Percentiles rank a stretch among this genome's conserved stretches.
Evolutionary conservation across 2,329 filamentous ascomycete species (phyloP).

Genomic region (Allantophomopsis cytisporea): DNA sequence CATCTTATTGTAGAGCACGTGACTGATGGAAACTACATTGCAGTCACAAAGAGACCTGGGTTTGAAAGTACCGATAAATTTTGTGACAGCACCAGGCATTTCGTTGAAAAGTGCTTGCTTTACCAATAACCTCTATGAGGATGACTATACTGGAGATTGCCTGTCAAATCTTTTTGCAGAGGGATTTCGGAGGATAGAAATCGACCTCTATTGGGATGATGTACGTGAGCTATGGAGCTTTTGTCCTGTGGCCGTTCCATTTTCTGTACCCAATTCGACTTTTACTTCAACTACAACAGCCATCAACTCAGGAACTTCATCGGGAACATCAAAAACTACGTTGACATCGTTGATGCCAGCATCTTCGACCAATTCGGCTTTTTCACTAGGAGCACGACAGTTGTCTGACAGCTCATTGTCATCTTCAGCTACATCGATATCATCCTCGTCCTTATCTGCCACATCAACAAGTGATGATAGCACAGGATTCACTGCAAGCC

Average conservation of each 20-base stretch:
- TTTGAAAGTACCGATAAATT: conserved; percentile 47
- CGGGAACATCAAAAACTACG: conserved; percentile 1
- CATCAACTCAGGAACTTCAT: conserved; percentile 7
- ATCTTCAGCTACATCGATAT: not conserved
- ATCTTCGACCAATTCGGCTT: not conserved
- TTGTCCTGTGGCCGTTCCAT: conserved; percentile 41
- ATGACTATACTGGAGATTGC: conserved; percentile 34
- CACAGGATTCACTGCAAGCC: conserved; percentile 3
- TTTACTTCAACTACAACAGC: conserved; percentile 11
- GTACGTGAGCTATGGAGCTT: conserved; percentile 39
- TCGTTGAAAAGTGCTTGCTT: conserved; percentile 47
- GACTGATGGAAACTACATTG: not conserved
- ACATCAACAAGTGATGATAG: conserved; percentile 1
- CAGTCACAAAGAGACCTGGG: conserved; percentile 48
- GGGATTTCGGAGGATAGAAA: conserved; percentile 41
- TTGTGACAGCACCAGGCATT: conserved; percentile 40
- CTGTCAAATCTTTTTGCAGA: conserved; percentile 47
- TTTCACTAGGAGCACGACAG: not conserved
- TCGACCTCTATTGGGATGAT: conserved; percentile 53
- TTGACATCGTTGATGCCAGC: not conserved
- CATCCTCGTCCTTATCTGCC: conserved; percentile 1
- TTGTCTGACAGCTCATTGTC: not conserved
- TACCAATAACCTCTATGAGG: conserved; percentile 34
- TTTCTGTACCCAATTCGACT: conserved; percentile 7
- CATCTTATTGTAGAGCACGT: no score